These are phyloP conservation scores for Mortierella claussenii DNA, from an alignment of 192 early-diverging fungal species.

Conservation along the genomic window DNA sequence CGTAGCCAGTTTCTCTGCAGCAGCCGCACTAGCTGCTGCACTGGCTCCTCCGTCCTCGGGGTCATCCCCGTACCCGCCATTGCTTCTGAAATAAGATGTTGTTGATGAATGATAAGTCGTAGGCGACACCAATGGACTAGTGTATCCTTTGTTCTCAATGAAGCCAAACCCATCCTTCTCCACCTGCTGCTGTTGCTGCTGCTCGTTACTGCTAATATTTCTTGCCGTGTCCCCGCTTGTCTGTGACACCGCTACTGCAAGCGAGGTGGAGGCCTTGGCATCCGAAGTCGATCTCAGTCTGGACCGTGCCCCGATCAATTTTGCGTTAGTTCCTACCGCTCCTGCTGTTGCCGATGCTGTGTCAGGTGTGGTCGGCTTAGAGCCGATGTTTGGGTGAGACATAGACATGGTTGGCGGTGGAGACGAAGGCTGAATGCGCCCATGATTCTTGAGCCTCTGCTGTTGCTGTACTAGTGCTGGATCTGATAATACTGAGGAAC, in stretches of 20 bases:
- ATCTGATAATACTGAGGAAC: neutral
- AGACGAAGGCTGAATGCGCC: constrained; percentile 1
- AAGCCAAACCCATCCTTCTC: constrained; percentile 1
- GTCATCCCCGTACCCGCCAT: constrained; percentile 1
- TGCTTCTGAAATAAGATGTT: neutral
- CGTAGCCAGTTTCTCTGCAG: constrained; percentile 17
- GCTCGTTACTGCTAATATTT: no score
- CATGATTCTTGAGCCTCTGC: neutral
- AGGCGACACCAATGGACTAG: constrained; percentile 13
- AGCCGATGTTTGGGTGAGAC: constrained; percentile 10
- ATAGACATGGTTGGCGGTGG: constrained; percentile 17
- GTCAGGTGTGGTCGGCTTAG: neutral
- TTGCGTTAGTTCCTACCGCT: constrained; percentile 16
- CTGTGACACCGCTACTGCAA: constrained; percentile 19
- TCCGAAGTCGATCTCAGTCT: constrained; percentile 42
- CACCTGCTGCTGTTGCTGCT: neutral
- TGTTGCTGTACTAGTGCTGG: constrained; percentile 1
- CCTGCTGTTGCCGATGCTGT: neutral
- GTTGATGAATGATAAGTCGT: no score
- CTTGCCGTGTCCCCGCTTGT: no score
- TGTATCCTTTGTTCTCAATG: neutral
- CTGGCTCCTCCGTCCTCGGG: constrained; percentile 5
- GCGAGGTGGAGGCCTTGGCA: constrained; percentile 30
- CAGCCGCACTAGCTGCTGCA: neutral
- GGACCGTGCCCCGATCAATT: constrained; percentile 32